Conservation (phyloP, 2,329 filamentous ascomycete genomes). For the Fusarium cicatricum region DNA sequence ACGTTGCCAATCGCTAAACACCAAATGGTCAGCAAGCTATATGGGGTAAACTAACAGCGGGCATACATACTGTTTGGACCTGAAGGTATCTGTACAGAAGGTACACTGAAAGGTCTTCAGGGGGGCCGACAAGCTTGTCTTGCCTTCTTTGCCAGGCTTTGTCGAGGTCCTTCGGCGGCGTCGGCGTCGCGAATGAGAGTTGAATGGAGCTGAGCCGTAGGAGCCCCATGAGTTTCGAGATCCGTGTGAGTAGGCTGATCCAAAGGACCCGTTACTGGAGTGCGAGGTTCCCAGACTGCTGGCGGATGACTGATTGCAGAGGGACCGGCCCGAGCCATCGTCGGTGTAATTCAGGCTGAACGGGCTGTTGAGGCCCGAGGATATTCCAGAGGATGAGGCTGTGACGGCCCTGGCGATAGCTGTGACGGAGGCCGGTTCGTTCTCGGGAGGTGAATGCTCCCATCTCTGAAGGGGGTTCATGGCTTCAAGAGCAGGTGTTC, state of each 20-base stretch:
- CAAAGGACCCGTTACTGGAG: conserved; percentile 66
- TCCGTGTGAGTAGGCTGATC: conserved; percentile 65
- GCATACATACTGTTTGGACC: conserved; percentile 75
- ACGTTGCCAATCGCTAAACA: conserved; percentile 74
- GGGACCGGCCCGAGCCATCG: conserved; percentile 65
- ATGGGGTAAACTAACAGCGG: too few species aligned
- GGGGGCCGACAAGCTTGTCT: conserved; percentile 50
- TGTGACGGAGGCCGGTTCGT: conserved; percentile 67
- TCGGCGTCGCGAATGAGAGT: conserved; percentile 56
- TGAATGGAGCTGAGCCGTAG: conserved; percentile 54
- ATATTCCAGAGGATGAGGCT: conserved; percentile 59
- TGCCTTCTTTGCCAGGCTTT: conserved; percentile 48
- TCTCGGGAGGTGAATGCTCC: conserved; percentile 66
- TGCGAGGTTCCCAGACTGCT: conserved; percentile 69
- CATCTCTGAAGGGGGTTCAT: conserved; percentile 68
- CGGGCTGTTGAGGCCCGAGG: conserved; percentile 66
- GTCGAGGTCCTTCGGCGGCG: conserved; percentile 56
- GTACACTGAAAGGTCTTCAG: conserved; percentile 71
- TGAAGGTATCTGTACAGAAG: conserved; percentile 73
- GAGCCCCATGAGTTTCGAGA: conserved; percentile 66
- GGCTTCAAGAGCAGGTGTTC: conserved; percentile 61
- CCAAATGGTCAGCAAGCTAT: too few species aligned
- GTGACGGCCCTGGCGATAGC: conserved; percentile 67
- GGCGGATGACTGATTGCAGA: conserved; percentile 66
- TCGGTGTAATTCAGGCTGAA: conserved; percentile 66